These are phyloP conservation scores for Aspergillus puulaauensis DNA, from an alignment of 2,329 filamentous ascomycete genomes.

Conservation along the genomic window DNA sequence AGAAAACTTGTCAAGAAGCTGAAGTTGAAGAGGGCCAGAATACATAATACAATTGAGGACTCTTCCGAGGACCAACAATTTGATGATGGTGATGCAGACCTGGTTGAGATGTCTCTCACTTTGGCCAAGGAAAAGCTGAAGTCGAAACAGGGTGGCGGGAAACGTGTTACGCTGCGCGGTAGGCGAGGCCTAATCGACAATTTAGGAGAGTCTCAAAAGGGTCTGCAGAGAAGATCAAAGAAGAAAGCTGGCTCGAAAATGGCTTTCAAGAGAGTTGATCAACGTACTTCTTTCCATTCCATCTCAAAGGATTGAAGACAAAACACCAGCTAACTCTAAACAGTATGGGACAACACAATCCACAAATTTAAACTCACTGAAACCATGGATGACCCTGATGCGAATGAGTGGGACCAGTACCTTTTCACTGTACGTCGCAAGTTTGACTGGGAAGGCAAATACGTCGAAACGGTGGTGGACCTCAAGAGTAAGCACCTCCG, in stretches of 20 bases:
- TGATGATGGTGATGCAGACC: slow-evolving; percentile 30
- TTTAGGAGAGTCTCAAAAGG: slow-evolving; percentile 19
- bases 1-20: slow-evolving; percentile 31
- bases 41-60: slow-evolving; percentile 25
- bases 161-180: slow-evolving; percentile 14
- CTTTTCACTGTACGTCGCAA: slow-evolving; percentile 79
- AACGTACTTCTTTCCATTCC: slow-evolving; percentile 40
- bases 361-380: slow-evolving; percentile 69
- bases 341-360: slow-evolving; percentile 55
- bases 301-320: too few relatives aligned
- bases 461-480: slow-evolving; percentile 71
- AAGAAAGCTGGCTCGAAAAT: slow-evolving; percentile 53
- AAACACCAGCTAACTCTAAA: too few relatives aligned
- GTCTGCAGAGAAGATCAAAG: slow-evolving; percentile 1
- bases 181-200: slow-evolving; percentile 15
- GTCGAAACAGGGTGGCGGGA: slow-evolving; percentile 20
- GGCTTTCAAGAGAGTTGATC: slow-evolving; percentile 70
- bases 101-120: slow-evolving; percentile 23
- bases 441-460: slow-evolving; percentile 84
- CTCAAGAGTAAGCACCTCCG: slow-evolving; percentile 81
- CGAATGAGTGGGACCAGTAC: slow-evolving; percentile 71
- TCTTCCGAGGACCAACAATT: slow-evolving; percentile 33
- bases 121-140: slow-evolving; percentile 24
- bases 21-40: slow-evolving; percentile 37
- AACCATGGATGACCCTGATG: slow-evolving; percentile 62